Conservation (phyloP, 306 rosid species). For the Carpinus fangiana region DNA sequence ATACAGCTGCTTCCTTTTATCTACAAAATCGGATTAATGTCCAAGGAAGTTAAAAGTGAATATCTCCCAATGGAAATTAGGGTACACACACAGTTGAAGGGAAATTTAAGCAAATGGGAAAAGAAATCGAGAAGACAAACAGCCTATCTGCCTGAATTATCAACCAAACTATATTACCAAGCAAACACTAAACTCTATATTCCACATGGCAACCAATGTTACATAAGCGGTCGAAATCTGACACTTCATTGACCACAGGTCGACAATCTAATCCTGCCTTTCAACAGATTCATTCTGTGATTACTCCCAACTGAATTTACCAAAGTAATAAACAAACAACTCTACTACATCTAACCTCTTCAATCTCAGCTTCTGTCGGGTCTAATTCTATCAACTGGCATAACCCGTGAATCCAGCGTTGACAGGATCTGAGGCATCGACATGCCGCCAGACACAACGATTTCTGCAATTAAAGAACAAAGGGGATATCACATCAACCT, state of each 20-base stretch:
- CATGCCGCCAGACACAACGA: constrained; percentile 95
- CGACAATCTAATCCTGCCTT: constrained; percentile 24
- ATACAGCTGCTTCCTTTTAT: neutral
- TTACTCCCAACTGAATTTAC: constrained; percentile 26
- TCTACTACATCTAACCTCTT: constrained; percentile 25
- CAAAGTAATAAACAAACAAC: constrained; percentile 32
- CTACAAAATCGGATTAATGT: neutral
- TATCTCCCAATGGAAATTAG: neutral
- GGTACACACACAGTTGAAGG: neutral
- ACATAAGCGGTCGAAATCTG: constrained; percentile 44
- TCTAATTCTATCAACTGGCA: constrained; percentile 54
- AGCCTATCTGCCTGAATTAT: constrained; percentile 29
- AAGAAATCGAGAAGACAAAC: neutral
- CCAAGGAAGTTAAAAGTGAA: neutral
- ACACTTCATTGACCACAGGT: constrained; percentile 21
- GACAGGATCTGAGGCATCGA: constrained; percentile 88
- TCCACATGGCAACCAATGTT: constrained; percentile 45
- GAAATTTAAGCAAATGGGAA: neutral
- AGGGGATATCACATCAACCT: constrained; percentile 13
- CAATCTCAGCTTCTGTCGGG: constrained; percentile 47
- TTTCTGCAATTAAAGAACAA: constrained; percentile 56
- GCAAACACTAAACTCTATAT: constrained; percentile 48
- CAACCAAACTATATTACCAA: constrained; percentile 13
- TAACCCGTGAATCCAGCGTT: constrained; percentile 48
- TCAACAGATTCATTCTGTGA: constrained; percentile 32